Percentiles rank a stretch among this genome's conserved stretches.
These are phyloP conservation scores for Fusarium bulbicola DNA, from an alignment of 2,329 filamentous ascomycete species.

Conservation along the genomic window DNA sequence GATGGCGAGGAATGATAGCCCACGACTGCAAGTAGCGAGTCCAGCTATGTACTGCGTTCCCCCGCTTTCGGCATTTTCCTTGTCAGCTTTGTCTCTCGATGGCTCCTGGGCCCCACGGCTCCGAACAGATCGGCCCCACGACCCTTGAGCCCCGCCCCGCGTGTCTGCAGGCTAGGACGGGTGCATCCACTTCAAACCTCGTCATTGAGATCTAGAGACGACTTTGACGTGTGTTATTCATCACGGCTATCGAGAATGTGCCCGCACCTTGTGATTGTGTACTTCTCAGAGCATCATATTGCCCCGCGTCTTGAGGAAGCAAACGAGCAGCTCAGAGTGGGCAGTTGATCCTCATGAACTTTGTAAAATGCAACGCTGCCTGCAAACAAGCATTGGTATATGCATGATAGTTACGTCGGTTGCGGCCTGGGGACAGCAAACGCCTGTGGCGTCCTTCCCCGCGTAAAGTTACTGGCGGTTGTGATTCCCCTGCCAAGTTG, in stretches of 20 bases:
- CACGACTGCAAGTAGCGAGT: background rate
- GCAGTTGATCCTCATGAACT: conserved; percentile 5
- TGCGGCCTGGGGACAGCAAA: conserved; percentile 11
- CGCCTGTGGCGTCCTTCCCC: conserved; percentile 26
- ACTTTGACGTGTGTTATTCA: conserved; percentile 13
- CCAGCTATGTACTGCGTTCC: background rate
- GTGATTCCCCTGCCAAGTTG: conserved; percentile 36
- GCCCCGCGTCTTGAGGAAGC: background rate
- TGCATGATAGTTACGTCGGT: conserved; percentile 11
- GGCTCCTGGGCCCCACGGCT: conserved; percentile 1
- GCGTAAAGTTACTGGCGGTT: conserved; percentile 22
- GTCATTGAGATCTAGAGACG: conserved; percentile 29
- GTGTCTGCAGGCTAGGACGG: background rate
- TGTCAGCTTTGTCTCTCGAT: background rate
- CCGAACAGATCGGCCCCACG: conserved; percentile 31
- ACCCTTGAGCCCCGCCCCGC: conserved; percentile 27
- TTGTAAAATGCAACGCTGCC: conserved; percentile 18
- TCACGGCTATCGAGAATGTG: background rate
- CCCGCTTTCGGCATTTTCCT: conserved; percentile 35
- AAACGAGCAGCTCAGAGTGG: background rate
- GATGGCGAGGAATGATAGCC: background rate
- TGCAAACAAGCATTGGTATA: conserved; percentile 14
- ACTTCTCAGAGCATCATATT: background rate
- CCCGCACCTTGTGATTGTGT: background rate
- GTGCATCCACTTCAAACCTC: conserved; percentile 26